Base-by-base conservation (phyloP, 2,329 filamentous ascomycete genomes). In the Trichophyton rubrum region DNA sequence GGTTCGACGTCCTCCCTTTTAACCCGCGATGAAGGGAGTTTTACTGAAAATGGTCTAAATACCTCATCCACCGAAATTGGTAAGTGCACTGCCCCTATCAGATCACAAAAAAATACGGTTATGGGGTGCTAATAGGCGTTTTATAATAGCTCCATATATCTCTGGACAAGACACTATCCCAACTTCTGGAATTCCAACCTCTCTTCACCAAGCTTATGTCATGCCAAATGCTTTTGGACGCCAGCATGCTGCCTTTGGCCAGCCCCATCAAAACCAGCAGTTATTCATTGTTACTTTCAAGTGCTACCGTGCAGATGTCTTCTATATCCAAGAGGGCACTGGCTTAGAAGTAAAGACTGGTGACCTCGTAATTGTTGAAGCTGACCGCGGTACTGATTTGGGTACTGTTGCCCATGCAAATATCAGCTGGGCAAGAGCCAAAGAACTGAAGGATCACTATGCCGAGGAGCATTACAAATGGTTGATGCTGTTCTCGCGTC, bases 401-500 rank as follows among this genome's bases (percentile, higher is more conserved):
- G 95, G 93, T 51, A 96, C 92, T 27, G 92, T 99, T 30, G 88
- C 89, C 59, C 85, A 88, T 66, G 88, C 90, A 64, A 91, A 95
- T 67, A 85, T 97, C 43, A 88, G 90, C 64, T 90, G 90, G 81
- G 86, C 90, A 66, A 84, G 87, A 58, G 93, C 93, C 7, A 91
- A 93, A 69, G 87, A 93, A 56, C 77, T 90, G 66, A 96, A 96
- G 72, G 89, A 95, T 67, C 86, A 93, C 67, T 95, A 92, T 66
- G 88, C 88, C 1, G 90, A 96, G 71, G 90, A 97, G 71, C 93
- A 99, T 72, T 96, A 96, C 76, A 91, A 90, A 69, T 97, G 92
- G 89, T 81, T 99, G 59, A 96, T 97, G 88, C 93, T 97, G 88
- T 99, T 96, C 73, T 96, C 90, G 1, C 86, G 90, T 71, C 88